Evolutionary conservation across 2,329 filamentous ascomycete genomes (phyloP).

Genomic region (Teratosphaeria gauchensis): DNA sequence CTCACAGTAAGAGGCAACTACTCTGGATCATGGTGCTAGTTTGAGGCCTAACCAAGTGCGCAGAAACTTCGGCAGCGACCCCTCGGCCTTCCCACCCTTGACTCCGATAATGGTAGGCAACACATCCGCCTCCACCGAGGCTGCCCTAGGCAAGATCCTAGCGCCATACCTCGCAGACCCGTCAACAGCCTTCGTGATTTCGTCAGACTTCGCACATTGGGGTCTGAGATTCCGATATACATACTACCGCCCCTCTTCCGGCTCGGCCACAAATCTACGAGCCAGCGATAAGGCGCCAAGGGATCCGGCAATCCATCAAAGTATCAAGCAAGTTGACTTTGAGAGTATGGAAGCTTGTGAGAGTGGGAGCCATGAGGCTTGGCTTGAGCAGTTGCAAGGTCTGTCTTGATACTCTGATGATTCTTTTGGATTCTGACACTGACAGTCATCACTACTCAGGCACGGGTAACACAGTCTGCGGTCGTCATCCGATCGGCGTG

Average conservation of each 20-base stretch:
- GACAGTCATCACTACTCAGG: constrained; percentile 18
- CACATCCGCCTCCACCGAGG: constrained; percentile 57
- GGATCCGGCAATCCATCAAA: constrained; percentile 63
- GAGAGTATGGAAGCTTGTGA: constrained; percentile 78
- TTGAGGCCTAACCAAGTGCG: constrained; percentile 1
- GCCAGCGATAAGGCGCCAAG: constrained; percentile 31
- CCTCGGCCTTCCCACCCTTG: constrained; percentile 58
- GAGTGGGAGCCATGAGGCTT: constrained; percentile 60
- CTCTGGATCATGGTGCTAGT: background rate
- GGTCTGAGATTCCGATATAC: constrained; percentile 75
- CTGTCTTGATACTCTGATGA: background rate
- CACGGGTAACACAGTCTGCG: constrained; percentile 88
- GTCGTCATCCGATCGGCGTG: constrained; percentile 87
- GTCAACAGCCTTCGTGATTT: constrained; percentile 73
- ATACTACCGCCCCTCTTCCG: constrained; percentile 54
- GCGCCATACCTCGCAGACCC: constrained; percentile 68
- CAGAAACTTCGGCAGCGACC: constrained; percentile 25
- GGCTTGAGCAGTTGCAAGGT: constrained; percentile 54
- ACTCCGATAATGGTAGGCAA: constrained; percentile 81
- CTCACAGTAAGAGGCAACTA: constrained; percentile 30
- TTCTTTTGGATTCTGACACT: background rate
- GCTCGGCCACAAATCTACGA: constrained; percentile 33
- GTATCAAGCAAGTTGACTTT: constrained; percentile 70
- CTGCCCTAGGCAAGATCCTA: constrained; percentile 58
- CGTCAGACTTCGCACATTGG: constrained; percentile 98